A percentile compares a stretch with the other conserved stretches of the same genome.
These are phyloP conservation scores for Calonectria crousiana DNA, from an alignment of 2,329 filamentous ascomycete genomes.

Conservation along the genomic window DNA sequence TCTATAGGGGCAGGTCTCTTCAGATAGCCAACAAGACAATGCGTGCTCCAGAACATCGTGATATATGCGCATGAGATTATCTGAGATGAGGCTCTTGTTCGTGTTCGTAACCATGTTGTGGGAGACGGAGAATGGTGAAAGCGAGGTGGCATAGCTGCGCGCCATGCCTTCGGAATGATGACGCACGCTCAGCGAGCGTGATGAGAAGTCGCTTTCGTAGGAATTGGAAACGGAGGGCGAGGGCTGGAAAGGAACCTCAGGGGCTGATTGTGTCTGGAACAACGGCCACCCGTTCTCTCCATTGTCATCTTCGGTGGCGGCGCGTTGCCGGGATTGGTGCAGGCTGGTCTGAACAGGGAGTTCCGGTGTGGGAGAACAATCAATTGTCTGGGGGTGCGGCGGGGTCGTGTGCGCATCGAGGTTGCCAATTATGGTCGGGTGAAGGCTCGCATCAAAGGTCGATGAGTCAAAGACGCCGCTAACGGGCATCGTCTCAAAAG, in stretches of 20 bases:
- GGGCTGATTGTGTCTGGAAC: conserved; percentile 40
- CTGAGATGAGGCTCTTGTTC: conserved; percentile 44
- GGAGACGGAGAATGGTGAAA: conserved; percentile 43
- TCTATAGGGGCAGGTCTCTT: conserved; percentile 64
- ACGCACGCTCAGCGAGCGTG: conserved; percentile 40
- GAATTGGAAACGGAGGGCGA: conserved; percentile 44
- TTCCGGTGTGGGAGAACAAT: conserved; percentile 37
- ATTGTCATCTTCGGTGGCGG: conserved; percentile 40
- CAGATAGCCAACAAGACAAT: conserved; percentile 66
- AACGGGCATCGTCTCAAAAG: conserved; percentile 42
- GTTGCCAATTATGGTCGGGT: conserved; percentile 37
- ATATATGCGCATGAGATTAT: conserved; percentile 56
- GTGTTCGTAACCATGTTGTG: conserved; percentile 43
- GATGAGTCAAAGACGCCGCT: conserved; percentile 40
- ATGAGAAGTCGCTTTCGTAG: conserved; percentile 43
- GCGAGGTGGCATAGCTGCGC: conserved; percentile 41
- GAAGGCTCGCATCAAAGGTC: conserved; percentile 40
- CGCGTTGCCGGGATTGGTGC: conserved; percentile 30
- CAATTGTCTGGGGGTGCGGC: conserved; percentile 35
- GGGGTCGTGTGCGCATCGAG: conserved; percentile 35
- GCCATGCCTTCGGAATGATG: conserved; percentile 42
- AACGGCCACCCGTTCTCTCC: conserved; percentile 43
- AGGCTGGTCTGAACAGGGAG: conserved; percentile 32
- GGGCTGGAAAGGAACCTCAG: conserved; percentile 40
- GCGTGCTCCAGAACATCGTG: conserved; percentile 67